Evolutionary conservation across 2,329 filamentous ascomycete species (phyloP).

Genomic region (Hypoxylon sp.): DNA sequence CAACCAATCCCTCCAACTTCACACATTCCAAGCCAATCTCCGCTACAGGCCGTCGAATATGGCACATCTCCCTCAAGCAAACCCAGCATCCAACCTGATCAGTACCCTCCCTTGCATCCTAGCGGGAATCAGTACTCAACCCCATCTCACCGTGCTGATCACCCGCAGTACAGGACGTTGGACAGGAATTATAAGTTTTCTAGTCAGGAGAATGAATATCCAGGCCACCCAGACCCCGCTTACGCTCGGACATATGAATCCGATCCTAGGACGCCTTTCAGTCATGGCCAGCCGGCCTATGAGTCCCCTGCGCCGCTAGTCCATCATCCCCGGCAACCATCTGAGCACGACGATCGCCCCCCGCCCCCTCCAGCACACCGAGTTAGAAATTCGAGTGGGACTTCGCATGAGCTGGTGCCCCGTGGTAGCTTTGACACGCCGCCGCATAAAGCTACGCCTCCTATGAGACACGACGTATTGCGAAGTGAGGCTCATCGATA

Average conservation of each 20-base stretch:
- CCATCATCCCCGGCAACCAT: slow-evolving; percentile 54
- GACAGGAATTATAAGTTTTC: slow-evolving; percentile 50
- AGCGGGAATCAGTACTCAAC: slow-evolving; percentile 53
- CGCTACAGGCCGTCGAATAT: slow-evolving; percentile 68
- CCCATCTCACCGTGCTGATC: slow-evolving; percentile 59
- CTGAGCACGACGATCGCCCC: slow-evolving; percentile 63
- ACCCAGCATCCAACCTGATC: slow-evolving; percentile 56
- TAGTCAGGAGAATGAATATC: slow-evolving; percentile 51
- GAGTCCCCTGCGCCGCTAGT: slow-evolving; percentile 43
- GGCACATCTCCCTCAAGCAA: slow-evolving; percentile 57
- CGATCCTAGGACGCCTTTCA: slow-evolving; percentile 46
- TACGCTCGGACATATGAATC: slow-evolving; percentile 53
- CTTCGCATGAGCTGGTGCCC: slow-evolving; percentile 59
- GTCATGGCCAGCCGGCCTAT: slow-evolving; percentile 42
- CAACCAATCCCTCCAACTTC: slow-evolving; percentile 61
- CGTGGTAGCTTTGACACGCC: slow-evolving; percentile 60
- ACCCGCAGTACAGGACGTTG: slow-evolving; percentile 48
- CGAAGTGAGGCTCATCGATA: slow-evolving; percentile 71
- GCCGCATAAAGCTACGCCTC: slow-evolving; percentile 60
- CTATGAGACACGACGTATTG: slow-evolving; percentile 72
- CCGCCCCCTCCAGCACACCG: slow-evolving; percentile 72
- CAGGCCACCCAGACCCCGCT: slow-evolving; percentile 56
- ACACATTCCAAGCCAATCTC: slow-evolving; percentile 67
- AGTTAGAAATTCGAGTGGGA: slow-evolving; percentile 62
- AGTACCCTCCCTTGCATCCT: slow-evolving; percentile 55